Evolutionary conservation across 2,329 filamentous ascomycete genomes (phyloP).

Genomic region (Knufia petricola): DNA sequence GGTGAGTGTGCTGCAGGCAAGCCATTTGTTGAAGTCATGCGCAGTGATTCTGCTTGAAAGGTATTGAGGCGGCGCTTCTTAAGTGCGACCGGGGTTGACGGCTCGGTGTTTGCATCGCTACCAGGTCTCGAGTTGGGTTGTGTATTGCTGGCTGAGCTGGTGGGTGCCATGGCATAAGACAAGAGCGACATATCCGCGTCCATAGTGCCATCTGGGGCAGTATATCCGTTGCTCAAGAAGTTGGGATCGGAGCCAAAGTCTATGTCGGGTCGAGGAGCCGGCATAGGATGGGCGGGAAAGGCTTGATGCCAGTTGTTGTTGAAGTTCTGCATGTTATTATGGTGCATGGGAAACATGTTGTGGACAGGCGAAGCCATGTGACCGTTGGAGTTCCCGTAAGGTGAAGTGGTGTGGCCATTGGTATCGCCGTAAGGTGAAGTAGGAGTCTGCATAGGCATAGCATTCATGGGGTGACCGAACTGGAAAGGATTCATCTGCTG

Average conservation of each 20-base stretch:
- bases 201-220: constrained; percentile 16
- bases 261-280: constrained; percentile 7
- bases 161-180: constrained; percentile 15
- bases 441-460: constrained; percentile 8
- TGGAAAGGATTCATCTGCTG: constrained; percentile 13
- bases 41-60: constrained; percentile 14
- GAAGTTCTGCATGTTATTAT: background rate
- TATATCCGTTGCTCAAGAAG: constrained; percentile 19
- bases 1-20: background rate
- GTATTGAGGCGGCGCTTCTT: constrained; percentile 22
- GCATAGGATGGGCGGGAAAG: constrained; percentile 10
- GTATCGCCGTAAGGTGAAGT: constrained; percentile 5
- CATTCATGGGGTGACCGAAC: background rate
- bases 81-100: constrained; percentile 19
- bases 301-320: constrained; percentile 15
- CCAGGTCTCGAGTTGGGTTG: constrained; percentile 9
- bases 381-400: constrained; percentile 4
- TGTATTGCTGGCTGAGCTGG: constrained; percentile 14
- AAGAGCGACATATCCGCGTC: constrained; percentile 15
- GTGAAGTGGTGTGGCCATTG: constrained; percentile 1
- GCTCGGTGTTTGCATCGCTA: constrained; percentile 21
- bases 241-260: constrained; percentile 20
- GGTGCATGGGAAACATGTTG: constrained; percentile 2
- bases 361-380: background rate
- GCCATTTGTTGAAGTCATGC: constrained; percentile 8